Base-by-base conservation (phyloP, 2,329 filamentous ascomycete genomes). In the Talaromyces albobiverticillius region DNA sequence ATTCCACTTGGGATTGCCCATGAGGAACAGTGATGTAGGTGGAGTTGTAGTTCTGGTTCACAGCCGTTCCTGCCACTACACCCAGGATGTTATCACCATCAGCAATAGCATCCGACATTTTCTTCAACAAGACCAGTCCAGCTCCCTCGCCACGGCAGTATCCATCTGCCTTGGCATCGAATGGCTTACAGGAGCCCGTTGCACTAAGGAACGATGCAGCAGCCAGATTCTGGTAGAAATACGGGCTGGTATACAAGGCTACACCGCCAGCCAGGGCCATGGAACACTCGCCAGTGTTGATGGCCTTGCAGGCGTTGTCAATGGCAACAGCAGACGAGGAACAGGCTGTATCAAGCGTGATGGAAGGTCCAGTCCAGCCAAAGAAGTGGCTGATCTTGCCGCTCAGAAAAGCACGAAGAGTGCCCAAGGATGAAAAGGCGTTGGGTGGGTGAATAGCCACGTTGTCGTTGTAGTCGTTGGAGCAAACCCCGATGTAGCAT, bases 91-190 rank as follows among this genome's bases (percentile, higher is more conserved):
- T 58, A 51, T 79, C 75, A 1, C 69, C 69, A 55, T 78, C 73
- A 0, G 42, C 61, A 2, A 83, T 47, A 0, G 82, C 82, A 1
- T 71, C 62, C 2, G 61, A 64, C 0, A 83, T 61, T 1, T 63
- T 68, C 62, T 84, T 84, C 0, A 85, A 55, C 0, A 83, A 64
- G 0, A 84, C 57, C 0, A 70, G 64, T 0, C 72, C 73, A 13
- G 80, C 64, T 2, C 79, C 80, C 49, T 84, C 81, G 7, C 76
- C 79, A 1, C 79, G 71, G 26, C 71, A 79, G 62, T 73, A 81
- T 4, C 79, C 80, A 58, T 79, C 65, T 0, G 75, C 80, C 1
- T 59, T 62, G 1, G 59, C 62, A 60, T 75, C 72, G 67, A 71
- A 79, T 66, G 73, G 79, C 47, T 75, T 76, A 13, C 77, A 82